Conservation (phyloP, 2,329 filamentous ascomycete genomes). For the Phyllosticta citrichinensis region DNA sequence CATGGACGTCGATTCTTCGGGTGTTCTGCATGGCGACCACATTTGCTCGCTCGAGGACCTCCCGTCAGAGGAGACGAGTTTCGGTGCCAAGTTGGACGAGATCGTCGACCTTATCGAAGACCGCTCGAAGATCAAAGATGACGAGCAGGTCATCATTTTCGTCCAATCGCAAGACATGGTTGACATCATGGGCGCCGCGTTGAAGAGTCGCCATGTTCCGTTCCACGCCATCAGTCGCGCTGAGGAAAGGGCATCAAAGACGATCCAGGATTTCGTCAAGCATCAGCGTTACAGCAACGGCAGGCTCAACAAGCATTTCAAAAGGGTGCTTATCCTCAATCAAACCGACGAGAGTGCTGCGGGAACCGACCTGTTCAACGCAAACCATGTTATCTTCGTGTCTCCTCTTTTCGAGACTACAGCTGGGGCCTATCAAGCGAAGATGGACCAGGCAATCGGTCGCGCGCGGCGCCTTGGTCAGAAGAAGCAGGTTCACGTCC, state of each 20-base stretch:
- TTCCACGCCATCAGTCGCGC: constrained; percentile 28
- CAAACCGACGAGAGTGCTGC: constrained; percentile 48
- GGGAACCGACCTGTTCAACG: constrained; percentile 50
- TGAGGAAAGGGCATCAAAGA: background rate
- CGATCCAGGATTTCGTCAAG: background rate
- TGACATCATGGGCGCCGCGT: constrained; percentile 24
- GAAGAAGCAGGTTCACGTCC: constrained; percentile 46
- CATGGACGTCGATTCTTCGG: constrained; percentile 25
- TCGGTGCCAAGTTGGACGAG: constrained; percentile 39
- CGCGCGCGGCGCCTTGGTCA: constrained; percentile 51
- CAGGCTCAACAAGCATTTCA: constrained; percentile 5
- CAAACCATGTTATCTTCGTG: constrained; percentile 56
- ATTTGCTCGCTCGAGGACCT: constrained; percentile 23
- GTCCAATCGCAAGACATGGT: constrained; percentile 42
- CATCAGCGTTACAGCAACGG: constrained; percentile 2
- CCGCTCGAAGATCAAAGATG: constrained; percentile 19
- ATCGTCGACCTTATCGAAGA: constrained; percentile 36
- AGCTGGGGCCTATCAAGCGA: constrained; percentile 45
- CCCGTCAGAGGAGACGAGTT: constrained; percentile 1
- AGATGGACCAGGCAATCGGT: constrained; percentile 55
- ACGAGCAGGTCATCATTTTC: constrained; percentile 47
- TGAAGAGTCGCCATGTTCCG: constrained; percentile 21
- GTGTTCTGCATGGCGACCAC: constrained; percentile 28
- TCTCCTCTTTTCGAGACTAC: constrained; percentile 42
- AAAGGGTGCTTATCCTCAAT: constrained; percentile 47